Conservation (phyloP, 495 filamentous ascomycete genomes). For the Bathelium albidoporum region DNA sequence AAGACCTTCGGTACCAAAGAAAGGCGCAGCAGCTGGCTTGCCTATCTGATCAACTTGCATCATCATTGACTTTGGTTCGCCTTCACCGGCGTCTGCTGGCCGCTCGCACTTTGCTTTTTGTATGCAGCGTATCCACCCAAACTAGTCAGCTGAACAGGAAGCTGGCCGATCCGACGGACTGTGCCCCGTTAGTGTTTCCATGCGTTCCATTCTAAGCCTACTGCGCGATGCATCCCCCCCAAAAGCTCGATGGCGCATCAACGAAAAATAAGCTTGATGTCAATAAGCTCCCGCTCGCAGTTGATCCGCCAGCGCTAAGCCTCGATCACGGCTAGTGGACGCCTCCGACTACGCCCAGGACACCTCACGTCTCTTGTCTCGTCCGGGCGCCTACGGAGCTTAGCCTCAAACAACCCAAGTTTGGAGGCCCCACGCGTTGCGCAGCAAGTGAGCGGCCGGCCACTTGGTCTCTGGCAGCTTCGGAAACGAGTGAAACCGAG, state of each 20-base stretch:
- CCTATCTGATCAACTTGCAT: neutral
- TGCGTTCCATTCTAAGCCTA: neutral
- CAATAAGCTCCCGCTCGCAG: neutral
- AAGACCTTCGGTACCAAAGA: neutral
- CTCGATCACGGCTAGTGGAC: neutral
- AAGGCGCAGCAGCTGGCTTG: neutral
- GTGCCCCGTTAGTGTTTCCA: neutral
- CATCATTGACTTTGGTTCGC: neutral
- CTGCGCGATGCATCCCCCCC: neutral
- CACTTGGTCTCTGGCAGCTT: neutral
- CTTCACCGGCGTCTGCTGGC: neutral
- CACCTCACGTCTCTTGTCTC: neutral
- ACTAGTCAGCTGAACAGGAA: neutral
- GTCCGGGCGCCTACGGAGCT: neutral
- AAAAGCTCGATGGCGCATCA: neutral
- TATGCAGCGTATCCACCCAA: too few species aligned
- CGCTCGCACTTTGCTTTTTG: neutral
- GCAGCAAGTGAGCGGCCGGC: neutral
- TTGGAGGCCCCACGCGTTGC: neutral
- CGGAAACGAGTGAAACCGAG: slow-evolving; percentile 1
- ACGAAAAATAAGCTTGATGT: neutral
- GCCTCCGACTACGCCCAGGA: neutral
- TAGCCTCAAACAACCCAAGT: slow-evolving; percentile 5
- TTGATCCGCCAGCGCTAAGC: neutral
- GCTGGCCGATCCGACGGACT: neutral